Percentiles rank a stretch among this genome's conserved stretches.
Conservation (phyloP, 352 stramenopile species). For the Phytophthora fragariaefolia region DNA sequence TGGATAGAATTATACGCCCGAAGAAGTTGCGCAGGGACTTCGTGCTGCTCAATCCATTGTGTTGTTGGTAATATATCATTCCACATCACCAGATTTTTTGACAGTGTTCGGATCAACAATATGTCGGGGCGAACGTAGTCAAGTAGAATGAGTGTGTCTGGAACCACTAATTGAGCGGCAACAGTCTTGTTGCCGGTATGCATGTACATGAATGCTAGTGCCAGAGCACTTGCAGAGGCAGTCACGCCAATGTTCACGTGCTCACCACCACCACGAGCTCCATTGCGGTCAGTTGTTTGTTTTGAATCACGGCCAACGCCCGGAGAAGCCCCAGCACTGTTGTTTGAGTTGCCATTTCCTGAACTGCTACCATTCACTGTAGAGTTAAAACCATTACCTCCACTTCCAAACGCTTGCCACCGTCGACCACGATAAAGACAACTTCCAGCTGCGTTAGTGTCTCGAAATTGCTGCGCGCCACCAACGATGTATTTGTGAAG, state of each 20-base stretch:
- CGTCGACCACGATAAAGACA: slow-evolving; percentile 77
- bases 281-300: slow-evolving; percentile 35
- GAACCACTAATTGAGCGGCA: slow-evolving; percentile 88
- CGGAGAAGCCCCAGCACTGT: slow-evolving; percentile 30
- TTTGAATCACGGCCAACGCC: slow-evolving; percentile 74
- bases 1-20: slow-evolving; percentile 54
- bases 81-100: slow-evolving; percentile 96
- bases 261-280: slow-evolving; percentile 55
- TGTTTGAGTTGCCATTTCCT: slow-evolving; percentile 27
- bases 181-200: slow-evolving; percentile 91
- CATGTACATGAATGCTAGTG: slow-evolving; percentile 97
- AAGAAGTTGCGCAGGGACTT: slow-evolving; percentile 65
- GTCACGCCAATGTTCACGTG: slow-evolving; percentile 97
- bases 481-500: slow-evolving; percentile 96
- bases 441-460: slow-evolving; percentile 53
- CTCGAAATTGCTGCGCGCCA: slow-evolving; percentile 58
- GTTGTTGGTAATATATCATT: slow-evolving; percentile 88
- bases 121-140: slow-evolving; percentile 97
- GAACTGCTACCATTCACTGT: slow-evolving; percentile 24
- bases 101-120: slow-evolving; percentile 94
- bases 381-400: slow-evolving; percentile 25
- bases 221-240: slow-evolving; percentile 91
- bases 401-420: slow-evolving; percentile 63
- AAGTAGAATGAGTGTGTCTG: slow-evolving; percentile 95
- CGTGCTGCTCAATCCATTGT: slow-evolving; percentile 89